Base-by-base conservation (phyloP, 176 grass and related monocot genomes). In the Triticum dicoccoides region DNA sequence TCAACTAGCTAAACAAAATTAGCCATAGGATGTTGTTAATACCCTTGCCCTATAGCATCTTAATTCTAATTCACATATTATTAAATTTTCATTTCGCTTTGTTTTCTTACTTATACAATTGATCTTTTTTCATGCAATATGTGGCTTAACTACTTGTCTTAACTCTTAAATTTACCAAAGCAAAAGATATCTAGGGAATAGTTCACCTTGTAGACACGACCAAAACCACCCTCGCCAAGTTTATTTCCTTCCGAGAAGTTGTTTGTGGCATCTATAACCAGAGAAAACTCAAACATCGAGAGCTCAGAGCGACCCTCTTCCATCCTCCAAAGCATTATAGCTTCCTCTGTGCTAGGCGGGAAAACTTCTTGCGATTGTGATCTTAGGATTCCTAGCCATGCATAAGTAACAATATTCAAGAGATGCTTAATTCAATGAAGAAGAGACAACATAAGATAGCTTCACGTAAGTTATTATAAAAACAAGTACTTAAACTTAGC, bases 181-280 rank as follows among this genome's bases (percentile, higher is more conserved):
- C 2, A 32, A 5, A 21, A 20, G 21, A 54, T 4, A 77, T 54
- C 14, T 20, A 30, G 4, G n/a, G 18, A 45, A 37, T 17, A 17
- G 4, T 67, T 66, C 69, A 91, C 90, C 77, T 88, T 88, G 42
- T 91, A 91, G 23, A 88, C 90, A 23, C 30, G 42, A 25, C 90
- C 90, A 61, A 91, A 91, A 45, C 90, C 90, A 5, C 90, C 90
- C 74, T 85, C 81, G 9, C 90, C 90, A 54, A 92, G 83, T 62
- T 88, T 92, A 29, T 88, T 85, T 79, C 20, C 65, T 34, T 88
- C 86, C 5, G 83, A 86, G 42, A 91, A 88, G 9, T 88, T 82
- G 25, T 85, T 13, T 32, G 90, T 91, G 12, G 90, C 90, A 77
- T 69, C 23, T 76, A 4, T 63, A 23, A 91, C 12, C 3, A 73